Evolutionary conservation across 2,329 filamentous ascomycete species (phyloP).

Genomic region (Claviceps cyperi): DNA sequence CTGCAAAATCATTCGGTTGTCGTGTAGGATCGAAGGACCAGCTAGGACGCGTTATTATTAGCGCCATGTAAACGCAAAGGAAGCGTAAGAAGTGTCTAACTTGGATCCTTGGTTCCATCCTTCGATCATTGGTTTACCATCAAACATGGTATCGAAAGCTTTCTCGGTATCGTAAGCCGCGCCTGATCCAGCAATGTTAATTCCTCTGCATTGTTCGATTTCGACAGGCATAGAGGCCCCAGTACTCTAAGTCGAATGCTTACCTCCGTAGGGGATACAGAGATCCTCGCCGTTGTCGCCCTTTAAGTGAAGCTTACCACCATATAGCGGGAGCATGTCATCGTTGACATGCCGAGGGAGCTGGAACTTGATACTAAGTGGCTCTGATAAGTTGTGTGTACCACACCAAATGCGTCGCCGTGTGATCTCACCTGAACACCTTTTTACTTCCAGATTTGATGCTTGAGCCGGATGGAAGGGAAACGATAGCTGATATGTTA

Average conservation of each 20-base stretch:
- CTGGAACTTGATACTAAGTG: constrained; percentile 15
- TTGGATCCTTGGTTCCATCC: constrained; percentile 8
- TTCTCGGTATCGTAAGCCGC: constrained; percentile 24
- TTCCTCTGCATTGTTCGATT: neutral
- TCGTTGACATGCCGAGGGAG: constrained; percentile 16
- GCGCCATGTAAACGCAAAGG: neutral
- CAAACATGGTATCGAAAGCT: constrained; percentile 23
- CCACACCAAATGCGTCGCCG: neutral
- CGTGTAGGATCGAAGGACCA: constrained; percentile 20
- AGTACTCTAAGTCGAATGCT: neutral
- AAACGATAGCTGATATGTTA: constrained; percentile 15
- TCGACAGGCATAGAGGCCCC: neutral
- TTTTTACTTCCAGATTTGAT: constrained; percentile 17
- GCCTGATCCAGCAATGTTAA: constrained; percentile 9
- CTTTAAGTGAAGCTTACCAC: constrained; percentile 27
- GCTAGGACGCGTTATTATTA: constrained; percentile 7
- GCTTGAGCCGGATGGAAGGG: constrained; percentile 13
- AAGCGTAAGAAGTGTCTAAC: neutral
- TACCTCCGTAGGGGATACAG: constrained; percentile 27
- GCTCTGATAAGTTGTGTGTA: neutral
- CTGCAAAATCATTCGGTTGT: constrained; percentile 16
- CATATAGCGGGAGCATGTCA: constrained; percentile 26
- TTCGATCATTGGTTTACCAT: constrained; percentile 11
- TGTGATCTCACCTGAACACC: constrained; percentile 13
- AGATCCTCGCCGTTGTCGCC: constrained; percentile 26